These are phyloP conservation scores for Paramecium sexaurelia DNA, from an alignment of 73 alveolate genomes.

Conservation along the genomic window DNA sequence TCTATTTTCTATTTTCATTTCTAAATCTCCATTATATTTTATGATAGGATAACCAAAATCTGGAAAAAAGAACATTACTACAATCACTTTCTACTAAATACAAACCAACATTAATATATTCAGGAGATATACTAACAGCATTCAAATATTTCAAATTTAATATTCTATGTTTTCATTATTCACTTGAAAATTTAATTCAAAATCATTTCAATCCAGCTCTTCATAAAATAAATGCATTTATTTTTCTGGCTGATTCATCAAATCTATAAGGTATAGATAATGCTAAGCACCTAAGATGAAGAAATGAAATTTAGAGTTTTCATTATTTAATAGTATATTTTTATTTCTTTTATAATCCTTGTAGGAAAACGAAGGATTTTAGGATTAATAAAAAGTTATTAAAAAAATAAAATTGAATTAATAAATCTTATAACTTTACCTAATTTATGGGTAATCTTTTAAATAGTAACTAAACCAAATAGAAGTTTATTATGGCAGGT, in stretches of 20 bases:
- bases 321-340: no score
- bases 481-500: conserved; percentile 58
- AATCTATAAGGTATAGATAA: background rate
- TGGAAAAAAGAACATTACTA: background rate
- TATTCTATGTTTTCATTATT: background rate
- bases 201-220: background rate
- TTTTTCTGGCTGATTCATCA: background rate
- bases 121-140: background rate
- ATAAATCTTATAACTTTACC: no score
- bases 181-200: background rate
- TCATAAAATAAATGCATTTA: background rate
- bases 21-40: background rate
- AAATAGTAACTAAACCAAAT: background rate
- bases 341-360: background rate
- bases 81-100: background rate
- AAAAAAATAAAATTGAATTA: no score
- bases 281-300: background rate
- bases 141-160: background rate
- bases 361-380: background rate
- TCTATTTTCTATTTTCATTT: no score
- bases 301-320: background rate
- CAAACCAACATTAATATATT: background rate
- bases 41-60: background rate
- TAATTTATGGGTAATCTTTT: background rate
- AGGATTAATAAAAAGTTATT: no score